Conservation (phyloP, 768 basidiomycete species). For the Calocybe cyanea region DNA sequence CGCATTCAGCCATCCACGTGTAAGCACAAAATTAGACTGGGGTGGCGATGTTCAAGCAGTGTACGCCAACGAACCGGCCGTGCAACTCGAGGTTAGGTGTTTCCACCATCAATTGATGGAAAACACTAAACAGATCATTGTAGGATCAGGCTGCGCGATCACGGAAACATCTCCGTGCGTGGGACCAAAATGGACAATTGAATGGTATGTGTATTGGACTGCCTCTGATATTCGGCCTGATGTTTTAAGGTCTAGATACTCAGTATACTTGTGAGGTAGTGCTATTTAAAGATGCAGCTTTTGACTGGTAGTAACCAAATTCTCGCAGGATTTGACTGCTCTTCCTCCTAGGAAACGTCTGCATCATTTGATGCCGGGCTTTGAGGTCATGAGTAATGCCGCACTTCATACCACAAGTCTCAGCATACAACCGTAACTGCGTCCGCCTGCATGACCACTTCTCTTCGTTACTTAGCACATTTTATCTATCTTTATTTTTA, state of each 20-base stretch:
- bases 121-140: slow-evolving; percentile 6
- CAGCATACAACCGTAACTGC: slow-evolving; percentile 47
- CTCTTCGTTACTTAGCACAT: not conserved
- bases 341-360: slow-evolving; percentile 60
- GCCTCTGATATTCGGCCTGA: slow-evolving; percentile 5
- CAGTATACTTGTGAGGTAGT: slow-evolving; percentile 48
- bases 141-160: slow-evolving; percentile 37
- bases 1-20: slow-evolving; percentile 38
- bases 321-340: slow-evolving; percentile 44
- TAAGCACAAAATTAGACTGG: slow-evolving; percentile 46
- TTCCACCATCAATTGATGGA: not conserved
- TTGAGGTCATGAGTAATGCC: slow-evolving; percentile 50
- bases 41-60: slow-evolving; percentile 35
- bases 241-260: slow-evolving; percentile 24
- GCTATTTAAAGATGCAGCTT: slow-evolving; percentile 14
- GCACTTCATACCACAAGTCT: slow-evolving; percentile 55
- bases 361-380: slow-evolving; percentile 61
- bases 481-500: slow-evolving; percentile 14
- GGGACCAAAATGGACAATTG: slow-evolving; percentile 51
- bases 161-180: slow-evolving; percentile 60
- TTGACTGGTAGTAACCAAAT: slow-evolving; percentile 16
- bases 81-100: slow-evolving; percentile 41
- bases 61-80: slow-evolving; percentile 37
- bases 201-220: slow-evolving; percentile 29
- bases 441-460: slow-evolving; percentile 2